Conservation (phyloP, 768 basidiomycete genomes). For the Clavulina sp. region DNA sequence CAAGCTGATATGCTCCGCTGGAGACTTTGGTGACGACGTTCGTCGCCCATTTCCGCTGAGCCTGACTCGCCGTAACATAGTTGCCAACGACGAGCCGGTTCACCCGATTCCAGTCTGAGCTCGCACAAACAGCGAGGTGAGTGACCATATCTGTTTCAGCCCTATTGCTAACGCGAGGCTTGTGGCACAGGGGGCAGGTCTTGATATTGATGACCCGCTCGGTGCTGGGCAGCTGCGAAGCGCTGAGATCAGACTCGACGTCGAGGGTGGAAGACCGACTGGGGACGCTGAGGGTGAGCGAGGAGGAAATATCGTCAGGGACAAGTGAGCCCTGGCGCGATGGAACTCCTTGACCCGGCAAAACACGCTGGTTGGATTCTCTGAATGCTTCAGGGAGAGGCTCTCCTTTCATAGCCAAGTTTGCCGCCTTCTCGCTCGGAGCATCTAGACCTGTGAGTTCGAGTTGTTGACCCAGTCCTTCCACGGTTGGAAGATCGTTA, state of each 20-base stretch:
- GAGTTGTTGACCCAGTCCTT: not conserved
- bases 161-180: slow-evolving; percentile 66
- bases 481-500: slow-evolving; percentile 9
- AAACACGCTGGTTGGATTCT: not conserved
- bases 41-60: slow-evolving; percentile 95
- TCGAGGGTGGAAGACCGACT: slow-evolving; percentile 11
- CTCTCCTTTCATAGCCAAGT: not conserved
- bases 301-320: not conserved
- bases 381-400: not conserved
- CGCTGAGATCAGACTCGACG: slow-evolving; percentile 14
- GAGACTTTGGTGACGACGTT: slow-evolving; percentile 76
- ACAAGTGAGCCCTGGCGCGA: not conserved
- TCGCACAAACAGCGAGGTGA: slow-evolving; percentile 91
- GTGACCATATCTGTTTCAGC: slow-evolving; percentile 91
- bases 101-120: slow-evolving; percentile 78
- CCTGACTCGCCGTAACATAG: slow-evolving; percentile 86
- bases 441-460: not conserved
- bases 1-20: slow-evolving; percentile 72
- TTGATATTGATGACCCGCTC: slow-evolving; percentile 92
- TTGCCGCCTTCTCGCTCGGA: not conserved
- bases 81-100: slow-evolving; percentile 83
- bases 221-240: slow-evolving; percentile 24
- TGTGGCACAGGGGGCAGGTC: slow-evolving; percentile 85
- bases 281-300: not conserved
- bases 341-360: not conserved